phyloP scores from a whole-genome alignment of 495 filamentous ascomycete genomes.

The Podospora comata region DNA sequence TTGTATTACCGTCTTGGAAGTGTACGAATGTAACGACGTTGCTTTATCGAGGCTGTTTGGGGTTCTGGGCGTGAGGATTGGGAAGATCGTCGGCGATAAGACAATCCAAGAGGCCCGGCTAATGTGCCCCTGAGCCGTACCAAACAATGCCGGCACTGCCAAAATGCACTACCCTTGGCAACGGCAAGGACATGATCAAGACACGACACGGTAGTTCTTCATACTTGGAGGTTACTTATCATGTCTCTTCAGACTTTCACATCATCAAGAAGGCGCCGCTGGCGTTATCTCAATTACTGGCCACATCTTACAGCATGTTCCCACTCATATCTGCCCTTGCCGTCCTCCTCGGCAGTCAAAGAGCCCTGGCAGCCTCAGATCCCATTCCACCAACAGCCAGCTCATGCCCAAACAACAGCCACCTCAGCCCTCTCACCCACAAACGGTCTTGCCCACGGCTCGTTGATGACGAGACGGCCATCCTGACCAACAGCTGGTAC shows the following conservation, averaged over 20 bases:
- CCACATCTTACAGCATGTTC: background rate
- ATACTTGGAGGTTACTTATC: background rate
- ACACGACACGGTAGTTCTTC: background rate
- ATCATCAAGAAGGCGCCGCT: too few species aligned
- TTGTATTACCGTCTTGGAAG: background rate
- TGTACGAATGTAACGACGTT: background rate
- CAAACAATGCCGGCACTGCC: background rate
- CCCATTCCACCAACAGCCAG: background rate
- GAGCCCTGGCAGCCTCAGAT: background rate
- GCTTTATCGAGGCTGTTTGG: background rate
- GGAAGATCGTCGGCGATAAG: background rate
- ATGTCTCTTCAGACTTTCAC: too few species aligned
- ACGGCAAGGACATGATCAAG: background rate
- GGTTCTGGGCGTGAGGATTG: background rate
- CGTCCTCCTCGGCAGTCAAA: background rate
- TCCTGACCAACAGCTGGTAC: conserved; percentile 7
- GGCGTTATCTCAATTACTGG: too few species aligned
- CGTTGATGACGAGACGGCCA: conserved; percentile 28
- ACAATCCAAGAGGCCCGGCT: background rate
- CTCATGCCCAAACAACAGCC: conserved; percentile 24
- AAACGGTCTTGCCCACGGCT: conserved; percentile 21
- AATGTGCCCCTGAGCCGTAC: background rate
- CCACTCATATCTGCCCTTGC: background rate
- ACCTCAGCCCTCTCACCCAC: conserved; percentile 22
- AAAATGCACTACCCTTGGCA: background rate